Percentiles rank a stretch among this genome's conserved stretches.
phyloP scores from a whole-genome alignment of 73 alveolate genomes.

The Paramecium caudatum region DNA sequence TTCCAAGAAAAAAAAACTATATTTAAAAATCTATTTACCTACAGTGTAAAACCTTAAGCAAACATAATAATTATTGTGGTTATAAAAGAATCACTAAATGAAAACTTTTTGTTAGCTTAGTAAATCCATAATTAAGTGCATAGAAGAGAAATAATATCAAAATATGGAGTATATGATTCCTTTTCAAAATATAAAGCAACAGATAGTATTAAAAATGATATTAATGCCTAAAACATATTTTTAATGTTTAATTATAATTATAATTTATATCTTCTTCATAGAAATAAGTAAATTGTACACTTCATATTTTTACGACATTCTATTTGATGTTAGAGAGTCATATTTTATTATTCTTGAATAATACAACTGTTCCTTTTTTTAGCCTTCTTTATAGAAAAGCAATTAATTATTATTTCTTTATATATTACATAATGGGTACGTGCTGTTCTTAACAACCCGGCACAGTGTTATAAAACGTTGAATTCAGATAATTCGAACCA shows the following conservation, averaged over 20 bases:
- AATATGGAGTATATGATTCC: neutral
- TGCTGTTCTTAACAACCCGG: conserved; percentile 24
- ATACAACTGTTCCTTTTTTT: too few species aligned
- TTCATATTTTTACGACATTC: too few species aligned
- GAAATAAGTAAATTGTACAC: too few species aligned
- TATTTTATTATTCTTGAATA: too few species aligned
- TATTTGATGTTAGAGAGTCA: too few species aligned
- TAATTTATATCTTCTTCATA: too few species aligned
- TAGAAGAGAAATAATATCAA: neutral
- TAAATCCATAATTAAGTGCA: conserved; percentile 18
- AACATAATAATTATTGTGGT: neutral
- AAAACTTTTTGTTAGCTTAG: neutral
- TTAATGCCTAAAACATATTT: too few species aligned
- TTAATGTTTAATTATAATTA: too few species aligned
- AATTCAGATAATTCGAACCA: neutral
- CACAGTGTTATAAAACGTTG: neutral
- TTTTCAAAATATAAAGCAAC: too few species aligned
- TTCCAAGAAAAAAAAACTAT: neutral
- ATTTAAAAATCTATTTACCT: neutral
- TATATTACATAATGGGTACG: conserved; percentile 17
- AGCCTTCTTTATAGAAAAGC: too few species aligned
- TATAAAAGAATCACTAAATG: neutral
- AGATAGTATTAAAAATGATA: too few species aligned
- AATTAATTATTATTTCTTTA: too few species aligned
- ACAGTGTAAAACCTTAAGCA: conserved; percentile 3